Base-by-base conservation (phyloP, 257 asterid genomes). In the Voacanga thouarsii region DNA sequence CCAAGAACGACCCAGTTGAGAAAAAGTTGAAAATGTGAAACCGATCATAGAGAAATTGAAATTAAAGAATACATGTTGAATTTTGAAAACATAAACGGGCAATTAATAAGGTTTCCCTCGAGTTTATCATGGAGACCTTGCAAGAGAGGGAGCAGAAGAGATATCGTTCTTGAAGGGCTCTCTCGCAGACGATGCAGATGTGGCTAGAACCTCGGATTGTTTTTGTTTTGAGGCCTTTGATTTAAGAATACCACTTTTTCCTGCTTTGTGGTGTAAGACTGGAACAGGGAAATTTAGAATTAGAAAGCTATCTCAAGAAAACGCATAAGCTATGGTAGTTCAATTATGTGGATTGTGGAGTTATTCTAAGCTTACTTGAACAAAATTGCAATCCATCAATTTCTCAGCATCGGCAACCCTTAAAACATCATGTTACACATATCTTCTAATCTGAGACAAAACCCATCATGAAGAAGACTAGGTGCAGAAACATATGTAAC, bases 341-440 rank as follows among this genome's bases (percentile, higher is more conserved):
- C 15, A 72, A 16, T 44, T 57, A 19, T 78, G 18, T 18, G 37
- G 23, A 14, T 12, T 64, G 23, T 23, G n/a, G 87, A n/a, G n/a
- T n/a, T n/a, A n/a, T n/a, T 21, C 12, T 65, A 3, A 43, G 77
- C 85, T 87, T 74, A 94, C 99, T 74, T 94, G 99, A 77, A 94
- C 89, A 77, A 68, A 85, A 64, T 86, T 81, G 81, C 97, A 91
- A 65, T 94, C 92, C 77, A 94, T 71, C 74, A 86, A 72, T 71
- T 86, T 86, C 75, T 86, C 84, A 60, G 88, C 87, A 83, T 88
- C 92, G 28, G 39, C 84, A 3, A 90, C 83, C 83, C 96, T 83
- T n/a, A 90, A 50, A 19, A 94, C 98, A 75, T 90, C 94, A 65
- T 84, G 90, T 66, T 92, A 92, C 64, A 94, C 88, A 77, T 92